These are phyloP conservation scores for Lentinula aciculospora DNA, from an alignment of 768 basidiomycete genomes.

Conservation along the genomic window DNA sequence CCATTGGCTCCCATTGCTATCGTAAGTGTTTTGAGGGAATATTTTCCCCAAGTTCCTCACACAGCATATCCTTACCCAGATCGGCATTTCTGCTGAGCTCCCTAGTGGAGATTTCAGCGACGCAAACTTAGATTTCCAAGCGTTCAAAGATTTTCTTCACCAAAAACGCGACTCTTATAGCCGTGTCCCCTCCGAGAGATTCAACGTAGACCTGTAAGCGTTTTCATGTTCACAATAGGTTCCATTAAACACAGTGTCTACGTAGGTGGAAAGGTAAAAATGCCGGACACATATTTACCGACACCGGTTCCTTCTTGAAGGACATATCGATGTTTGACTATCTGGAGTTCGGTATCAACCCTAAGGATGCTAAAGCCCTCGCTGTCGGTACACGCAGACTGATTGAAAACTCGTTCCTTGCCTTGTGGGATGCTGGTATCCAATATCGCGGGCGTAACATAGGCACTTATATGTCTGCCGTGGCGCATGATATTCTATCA, in stretches of 20 bases:
- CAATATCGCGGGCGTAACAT: slow-evolving; percentile 31
- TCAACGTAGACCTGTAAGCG: slow-evolving; percentile 19
- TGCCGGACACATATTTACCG: slow-evolving; percentile 14
- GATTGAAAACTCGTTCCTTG: slow-evolving; percentile 22
- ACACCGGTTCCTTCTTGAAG: slow-evolving; percentile 24
- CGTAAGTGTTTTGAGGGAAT: background rate
- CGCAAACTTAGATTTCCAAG: slow-evolving; percentile 16
- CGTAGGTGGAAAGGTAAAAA: slow-evolving; percentile 13
- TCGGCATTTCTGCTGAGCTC: slow-evolving; percentile 21
- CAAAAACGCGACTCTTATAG: slow-evolving; percentile 18
- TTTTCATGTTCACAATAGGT: no score
- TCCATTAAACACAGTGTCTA: background rate
- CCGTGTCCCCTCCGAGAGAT: slow-evolving; percentile 18
- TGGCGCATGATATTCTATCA: slow-evolving; percentile 13
- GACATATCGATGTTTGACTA: slow-evolving; percentile 19
- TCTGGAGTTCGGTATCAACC: slow-evolving; percentile 23
- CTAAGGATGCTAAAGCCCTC: slow-evolving; percentile 21
- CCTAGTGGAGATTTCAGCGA: slow-evolving; percentile 15
- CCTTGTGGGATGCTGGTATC: slow-evolving; percentile 31
- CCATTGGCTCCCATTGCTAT: slow-evolving; percentile 3
- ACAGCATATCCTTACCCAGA: slow-evolving; percentile 5
- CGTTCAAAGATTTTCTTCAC: slow-evolving; percentile 18
- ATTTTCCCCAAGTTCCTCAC: background rate
- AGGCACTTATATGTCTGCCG: slow-evolving; percentile 28
- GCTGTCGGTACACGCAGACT: slow-evolving; percentile 19